Conservation (phyloP, 768 basidiomycete genomes). For the Lyophyllum atratum region DNA sequence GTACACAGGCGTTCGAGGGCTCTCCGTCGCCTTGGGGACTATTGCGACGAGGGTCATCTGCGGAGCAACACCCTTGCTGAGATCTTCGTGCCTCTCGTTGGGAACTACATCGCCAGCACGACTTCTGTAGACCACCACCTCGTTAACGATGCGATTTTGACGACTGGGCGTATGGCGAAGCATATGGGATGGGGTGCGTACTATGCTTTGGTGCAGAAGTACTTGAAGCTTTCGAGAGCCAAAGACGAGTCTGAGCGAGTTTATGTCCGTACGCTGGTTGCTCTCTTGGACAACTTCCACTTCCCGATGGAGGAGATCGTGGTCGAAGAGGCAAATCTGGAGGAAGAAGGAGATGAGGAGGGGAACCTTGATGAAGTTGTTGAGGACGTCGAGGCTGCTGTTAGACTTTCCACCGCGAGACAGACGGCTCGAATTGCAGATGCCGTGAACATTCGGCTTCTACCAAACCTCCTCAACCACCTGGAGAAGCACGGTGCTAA, state of each 20-base stretch:
- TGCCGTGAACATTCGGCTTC: slow-evolving; percentile 70
- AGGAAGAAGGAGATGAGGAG: slow-evolving; percentile 32
- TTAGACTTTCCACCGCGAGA: background rate
- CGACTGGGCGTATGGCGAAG: slow-evolving; percentile 77
- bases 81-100: slow-evolving; percentile 85
- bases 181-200: slow-evolving; percentile 86
- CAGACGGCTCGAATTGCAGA: slow-evolving; percentile 59
- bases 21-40: slow-evolving; percentile 79
- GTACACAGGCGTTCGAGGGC: slow-evolving; percentile 87
- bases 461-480: slow-evolving; percentile 79
- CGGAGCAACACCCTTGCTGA: slow-evolving; percentile 73
- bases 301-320: slow-evolving; percentile 77
- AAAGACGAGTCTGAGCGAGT: slow-evolving; percentile 78
- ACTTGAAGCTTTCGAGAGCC: slow-evolving; percentile 65
- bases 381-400: slow-evolving; percentile 1
- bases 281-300: slow-evolving; percentile 88
- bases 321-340: slow-evolving; percentile 29
- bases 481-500: slow-evolving; percentile 80
- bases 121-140: slow-evolving; percentile 78
- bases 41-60: slow-evolving; percentile 65
- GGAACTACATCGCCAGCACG: slow-evolving; percentile 71
- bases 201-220: slow-evolving; percentile 76
- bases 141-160: slow-evolving; percentile 83
- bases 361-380: slow-evolving; percentile 8
- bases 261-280: slow-evolving; percentile 82